A percentile compares a stretch with the other conserved stretches of the same genome.
phyloP scores from a whole-genome alignment of 352 stramenopile genomes.

The Phytopythium chamaehyphon region DNA sequence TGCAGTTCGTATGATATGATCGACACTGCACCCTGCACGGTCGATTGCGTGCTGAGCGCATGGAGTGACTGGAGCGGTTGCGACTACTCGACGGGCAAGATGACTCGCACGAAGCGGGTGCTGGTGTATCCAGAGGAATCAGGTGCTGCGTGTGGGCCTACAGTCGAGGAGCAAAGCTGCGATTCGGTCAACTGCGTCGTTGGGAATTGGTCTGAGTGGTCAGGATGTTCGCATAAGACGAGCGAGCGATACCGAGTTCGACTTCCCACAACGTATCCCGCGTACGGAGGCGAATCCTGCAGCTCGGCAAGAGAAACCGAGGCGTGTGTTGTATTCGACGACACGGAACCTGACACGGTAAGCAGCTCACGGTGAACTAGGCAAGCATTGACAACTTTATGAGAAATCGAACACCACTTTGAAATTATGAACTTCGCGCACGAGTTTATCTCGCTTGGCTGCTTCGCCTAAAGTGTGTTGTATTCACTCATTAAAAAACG shows the following conservation, averaged over 20 bases:
- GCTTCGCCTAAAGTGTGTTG: too few relatives aligned
- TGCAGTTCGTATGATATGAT: conserved; percentile 15
- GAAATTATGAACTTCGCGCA: too few relatives aligned
- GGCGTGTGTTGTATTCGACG: conserved; percentile 16
- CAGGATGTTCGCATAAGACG: conserved; percentile 45
- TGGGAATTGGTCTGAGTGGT: conserved; percentile 43
- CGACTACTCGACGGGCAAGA: conserved; percentile 35
- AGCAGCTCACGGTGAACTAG: too few relatives aligned
- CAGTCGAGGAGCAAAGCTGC: conserved; percentile 22
- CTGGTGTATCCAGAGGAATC: conserved; percentile 20
- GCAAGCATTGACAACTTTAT: too few relatives aligned
- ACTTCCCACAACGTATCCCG: conserved; percentile 22
- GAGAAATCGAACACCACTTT: too few relatives aligned
- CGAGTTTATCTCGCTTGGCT: too few relatives aligned
- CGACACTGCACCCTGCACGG: conserved; percentile 24
- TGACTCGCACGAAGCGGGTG: conserved; percentile 30
- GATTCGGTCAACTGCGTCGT: conserved; percentile 42
- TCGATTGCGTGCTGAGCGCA: conserved; percentile 43
- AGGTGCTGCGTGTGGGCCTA: conserved; percentile 19
- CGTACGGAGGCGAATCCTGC: conserved; percentile 31
- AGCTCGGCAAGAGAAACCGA: conserved; percentile 15
- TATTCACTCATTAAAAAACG: too few relatives aligned
- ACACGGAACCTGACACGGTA: background rate
- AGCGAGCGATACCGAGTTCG: conserved; percentile 26
- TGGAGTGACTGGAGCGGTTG: conserved; percentile 49